These are phyloP conservation scores for Penicillium sumatraense DNA, from an alignment of 2,329 filamentous ascomycete species.

Conservation along the genomic window DNA sequence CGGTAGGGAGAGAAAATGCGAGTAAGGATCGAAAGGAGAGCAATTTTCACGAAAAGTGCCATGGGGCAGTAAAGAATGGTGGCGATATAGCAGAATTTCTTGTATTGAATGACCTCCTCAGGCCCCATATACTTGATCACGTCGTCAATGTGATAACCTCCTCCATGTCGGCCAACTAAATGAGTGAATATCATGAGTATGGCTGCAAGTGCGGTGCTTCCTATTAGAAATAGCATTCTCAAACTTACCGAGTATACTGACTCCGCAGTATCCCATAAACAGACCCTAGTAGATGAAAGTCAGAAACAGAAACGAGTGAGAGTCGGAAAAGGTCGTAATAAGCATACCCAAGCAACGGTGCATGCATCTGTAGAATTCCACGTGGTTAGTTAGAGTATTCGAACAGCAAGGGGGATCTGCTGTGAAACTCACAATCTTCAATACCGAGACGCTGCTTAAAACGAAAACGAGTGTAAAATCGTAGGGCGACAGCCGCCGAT, in stretches of 20 bases:
- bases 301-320: no score
- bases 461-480: conserved; percentile 36
- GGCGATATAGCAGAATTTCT: conserved; percentile 42
- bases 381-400: conserved; percentile 15
- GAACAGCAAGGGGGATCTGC: no score
- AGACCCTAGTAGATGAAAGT: conserved; percentile 24
- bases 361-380: conserved; percentile 21
- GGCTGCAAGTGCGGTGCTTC: not conserved
- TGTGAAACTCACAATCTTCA: conserved; percentile 40
- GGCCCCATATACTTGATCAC: conserved; percentile 24
- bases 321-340: not conserved
- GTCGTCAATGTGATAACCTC: conserved; percentile 37
- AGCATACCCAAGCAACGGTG: conserved; percentile 23
- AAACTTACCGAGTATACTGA: conserved; percentile 33
- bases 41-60: conserved; percentile 43
- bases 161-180: conserved; percentile 41
- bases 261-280: conserved; percentile 41
- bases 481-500: conserved; percentile 35
- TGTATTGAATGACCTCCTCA: conserved; percentile 23
- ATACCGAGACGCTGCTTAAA: conserved; percentile 35
- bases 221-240: no score
- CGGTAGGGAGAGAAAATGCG: conserved; percentile 44
- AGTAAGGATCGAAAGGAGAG: conserved; percentile 43
- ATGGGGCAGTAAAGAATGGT: conserved; percentile 48
- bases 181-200: not conserved